Base-by-base conservation (phyloP, 192 early-diverging fungal species). In the Cetraspora pellucida region DNA sequence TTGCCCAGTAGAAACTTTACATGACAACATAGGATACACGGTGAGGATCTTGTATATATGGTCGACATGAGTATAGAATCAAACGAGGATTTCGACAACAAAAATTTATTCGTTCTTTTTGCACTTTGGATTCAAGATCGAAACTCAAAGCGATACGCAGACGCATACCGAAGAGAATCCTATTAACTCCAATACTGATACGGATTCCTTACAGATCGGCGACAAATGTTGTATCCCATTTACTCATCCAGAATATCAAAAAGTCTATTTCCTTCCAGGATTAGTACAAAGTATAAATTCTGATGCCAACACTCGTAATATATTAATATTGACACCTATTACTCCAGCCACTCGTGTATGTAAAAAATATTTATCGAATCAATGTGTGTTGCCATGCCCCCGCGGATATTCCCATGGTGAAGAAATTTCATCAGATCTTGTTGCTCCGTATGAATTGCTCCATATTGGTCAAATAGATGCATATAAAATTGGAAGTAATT, bases 261-360 rank as follows among this genome's bases (percentile, higher is more conserved):
- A 68, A 46, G 66, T 68, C 13, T 68, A 49, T 27, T 68, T 68
- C 46, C 37, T 68, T 27, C 66, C 66, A n/a, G 66, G 44, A 47
- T 47, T 68, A 68, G 47, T 68, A 47, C n/a, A 47, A 23, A 68
- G 21, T 47, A 49, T 68, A 27, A 68, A 68, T 68, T 10, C 43
- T 14, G 66, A 68, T 16, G 27, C 28, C 19, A 47, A 49, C n/a
- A 68, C 66, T 68, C 46, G 19, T 46, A 49, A 68, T 27, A 44
- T 68, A 17, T 68, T 68, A 5, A 68, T 68, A 27, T 68, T 68
- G 46, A 68, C 66, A 25, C 66, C 66, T 37, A 68, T 68, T 25
- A 68, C 45, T 4, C 23, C 44, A 11, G 23, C 66, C n/a, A 23
- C 23, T 49, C 43, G 66, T 11, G 27, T 68, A 25, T 68, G 66